These are phyloP conservation scores for Austroboletus eburneus DNA, from an alignment of 768 basidiomycete species.

Conservation along the genomic window DNA sequence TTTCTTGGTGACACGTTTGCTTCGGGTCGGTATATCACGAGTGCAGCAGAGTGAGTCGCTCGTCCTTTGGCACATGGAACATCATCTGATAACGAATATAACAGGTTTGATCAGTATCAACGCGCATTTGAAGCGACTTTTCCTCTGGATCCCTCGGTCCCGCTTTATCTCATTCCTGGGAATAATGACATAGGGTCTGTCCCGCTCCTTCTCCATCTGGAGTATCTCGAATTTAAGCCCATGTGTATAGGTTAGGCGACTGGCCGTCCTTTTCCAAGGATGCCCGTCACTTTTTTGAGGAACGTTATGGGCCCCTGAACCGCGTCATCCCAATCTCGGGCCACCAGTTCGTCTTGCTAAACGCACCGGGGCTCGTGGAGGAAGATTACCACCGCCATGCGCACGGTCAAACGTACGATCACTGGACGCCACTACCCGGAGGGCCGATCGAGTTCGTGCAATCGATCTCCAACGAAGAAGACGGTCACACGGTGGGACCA, in stretches of 20 bases:
- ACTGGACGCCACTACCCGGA: conserved; percentile 50
- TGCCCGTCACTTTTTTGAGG: conserved; percentile 54
- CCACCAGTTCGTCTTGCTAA: conserved; percentile 67
- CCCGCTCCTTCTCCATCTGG: background rate
- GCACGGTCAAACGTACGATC: conserved; percentile 43
- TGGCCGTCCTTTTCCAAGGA: conserved; percentile 47
- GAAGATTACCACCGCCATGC: conserved; percentile 70
- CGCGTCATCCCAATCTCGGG: conserved; percentile 58
- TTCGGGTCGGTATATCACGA: conserved; percentile 51
- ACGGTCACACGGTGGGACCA: conserved; percentile 12
- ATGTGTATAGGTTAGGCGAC: conserved; percentile 47
- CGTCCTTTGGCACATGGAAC: background rate
- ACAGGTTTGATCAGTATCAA: conserved; percentile 59
- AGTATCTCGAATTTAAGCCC: background rate
- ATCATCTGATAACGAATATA: background rate
- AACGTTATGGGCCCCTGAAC: conserved; percentile 68
- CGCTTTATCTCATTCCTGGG: conserved; percentile 65
- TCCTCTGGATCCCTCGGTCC: conserved; percentile 34
- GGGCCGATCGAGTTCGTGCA: conserved; percentile 63
- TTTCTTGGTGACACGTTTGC: conserved; percentile 78
- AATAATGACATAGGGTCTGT: conserved; percentile 75
- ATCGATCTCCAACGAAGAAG: conserved; percentile 35
- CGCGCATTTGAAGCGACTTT: conserved; percentile 64
- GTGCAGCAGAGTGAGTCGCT: conserved; percentile 49
- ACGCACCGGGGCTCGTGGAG: conserved; percentile 78